These are phyloP conservation scores for Alternaria ventricosa DNA, from an alignment of 2,329 filamentous ascomycete species.

Conservation along the genomic window DNA sequence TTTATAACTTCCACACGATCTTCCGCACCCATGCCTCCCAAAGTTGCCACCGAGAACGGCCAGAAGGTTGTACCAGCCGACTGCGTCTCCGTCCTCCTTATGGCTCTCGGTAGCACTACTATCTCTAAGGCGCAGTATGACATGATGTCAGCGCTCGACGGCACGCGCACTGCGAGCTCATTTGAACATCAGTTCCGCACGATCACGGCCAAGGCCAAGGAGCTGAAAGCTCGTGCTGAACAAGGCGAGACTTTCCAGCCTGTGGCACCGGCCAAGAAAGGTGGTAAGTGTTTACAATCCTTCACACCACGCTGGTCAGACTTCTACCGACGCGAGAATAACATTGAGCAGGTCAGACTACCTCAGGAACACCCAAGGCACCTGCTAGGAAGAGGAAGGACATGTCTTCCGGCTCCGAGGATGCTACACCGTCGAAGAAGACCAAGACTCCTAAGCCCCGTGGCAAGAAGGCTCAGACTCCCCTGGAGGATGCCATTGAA, in stretches of 20 bases:
- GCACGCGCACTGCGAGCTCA: neutral
- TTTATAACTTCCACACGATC: no score
- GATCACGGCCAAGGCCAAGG: conserved; percentile 31
- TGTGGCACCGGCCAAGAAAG: conserved; percentile 29
- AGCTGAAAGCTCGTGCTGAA: conserved; percentile 35
- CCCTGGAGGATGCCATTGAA: neutral
- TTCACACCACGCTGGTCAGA: neutral
- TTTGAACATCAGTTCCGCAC: conserved; percentile 24
- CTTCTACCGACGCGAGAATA: neutral
- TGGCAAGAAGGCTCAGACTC: conserved; percentile 16
- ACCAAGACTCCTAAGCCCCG: conserved; percentile 14
- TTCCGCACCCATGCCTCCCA: conserved; percentile 8
- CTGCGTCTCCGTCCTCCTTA: conserved; percentile 32
- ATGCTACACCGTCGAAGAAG: conserved; percentile 26
- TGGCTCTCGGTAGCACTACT: conserved; percentile 15
- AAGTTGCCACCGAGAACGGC: conserved; percentile 4
- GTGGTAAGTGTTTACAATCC: conserved; percentile 21
- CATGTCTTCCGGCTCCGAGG: conserved; percentile 5
- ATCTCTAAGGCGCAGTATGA: conserved; percentile 30
- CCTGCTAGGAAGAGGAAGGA: conserved; percentile 15
- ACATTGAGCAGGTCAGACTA: conserved; percentile 8
- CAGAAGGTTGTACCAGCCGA: conserved; percentile 31
- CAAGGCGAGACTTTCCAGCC: conserved; percentile 31
- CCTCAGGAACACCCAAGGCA: conserved; percentile 1
- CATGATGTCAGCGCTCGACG: conserved; percentile 39